Evolutionary conservation across 306 rosid species (phyloP).

Genomic region (Cucurbita moschata): DNA sequence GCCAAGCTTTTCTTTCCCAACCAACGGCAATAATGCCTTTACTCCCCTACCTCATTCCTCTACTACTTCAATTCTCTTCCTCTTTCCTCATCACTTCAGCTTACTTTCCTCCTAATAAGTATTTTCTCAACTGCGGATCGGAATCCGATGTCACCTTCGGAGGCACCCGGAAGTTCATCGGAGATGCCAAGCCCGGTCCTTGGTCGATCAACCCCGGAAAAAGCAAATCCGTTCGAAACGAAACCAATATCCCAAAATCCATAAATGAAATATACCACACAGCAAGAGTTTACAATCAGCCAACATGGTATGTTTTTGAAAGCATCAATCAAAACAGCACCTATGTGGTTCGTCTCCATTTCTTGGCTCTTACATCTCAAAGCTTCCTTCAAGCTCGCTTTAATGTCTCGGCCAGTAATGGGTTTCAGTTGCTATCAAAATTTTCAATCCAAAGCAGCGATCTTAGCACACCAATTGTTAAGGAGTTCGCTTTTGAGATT

Average conservation of each 20-base stretch:
- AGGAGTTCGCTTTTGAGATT: not conserved
- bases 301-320: slow-evolving; percentile 5
- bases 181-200: not conserved
- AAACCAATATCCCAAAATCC: not conserved
- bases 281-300: slow-evolving; percentile 4
- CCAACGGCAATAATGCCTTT: not conserved
- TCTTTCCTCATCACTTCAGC: not conserved
- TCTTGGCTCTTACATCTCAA: not conserved
- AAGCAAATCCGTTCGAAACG: not conserved
- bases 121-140: slow-evolving; percentile 8
- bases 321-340: not conserved
- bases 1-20: not conserved
- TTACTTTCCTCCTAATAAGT: not conserved
- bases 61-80: not conserved
- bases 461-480: not conserved
- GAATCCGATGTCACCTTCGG: not conserved
- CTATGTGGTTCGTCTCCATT: slow-evolving; percentile 11
- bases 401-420: not conserved
- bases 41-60: not conserved
- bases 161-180: not conserved
- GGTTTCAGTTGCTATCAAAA: not conserved
- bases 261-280: slow-evolving; percentile 2
- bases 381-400: slow-evolving; percentile 1
- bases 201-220: slow-evolving; percentile 5
- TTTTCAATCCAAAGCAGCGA: not conserved